These are phyloP conservation scores for Batrachochytrium dendrobatidis DNA, from an alignment of 371 early-diverging fungal genomes.

Conservation along the genomic window DNA sequence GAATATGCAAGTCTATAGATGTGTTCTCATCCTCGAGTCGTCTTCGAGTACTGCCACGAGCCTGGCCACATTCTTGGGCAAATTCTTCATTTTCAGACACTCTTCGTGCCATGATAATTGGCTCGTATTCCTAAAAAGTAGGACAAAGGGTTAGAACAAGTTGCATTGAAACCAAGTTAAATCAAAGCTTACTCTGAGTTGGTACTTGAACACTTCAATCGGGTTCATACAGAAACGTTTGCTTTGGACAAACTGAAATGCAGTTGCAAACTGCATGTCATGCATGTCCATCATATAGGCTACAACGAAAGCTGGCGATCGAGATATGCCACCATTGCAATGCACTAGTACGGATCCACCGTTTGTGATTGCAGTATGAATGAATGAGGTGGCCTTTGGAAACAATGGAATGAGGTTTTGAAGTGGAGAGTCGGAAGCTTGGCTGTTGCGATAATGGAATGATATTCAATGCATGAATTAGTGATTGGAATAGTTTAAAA, in stretches of 20 bases:
- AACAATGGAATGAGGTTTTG: conserved; percentile 76
- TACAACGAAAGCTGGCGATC: conserved; percentile 79
- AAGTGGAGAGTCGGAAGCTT: conserved; percentile 35
- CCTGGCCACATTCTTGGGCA: neutral
- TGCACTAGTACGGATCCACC: conserved; percentile 68
- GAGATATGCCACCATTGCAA: conserved; percentile 79
- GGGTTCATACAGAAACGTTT: conserved; percentile 79
- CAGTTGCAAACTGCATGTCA: conserved; percentile 55
- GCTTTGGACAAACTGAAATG: conserved; percentile 75
- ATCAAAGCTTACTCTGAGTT: conserved; percentile 56
- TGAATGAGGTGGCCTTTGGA: conserved; percentile 49
- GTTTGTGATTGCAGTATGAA: conserved; percentile 43
- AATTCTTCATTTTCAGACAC: neutral
- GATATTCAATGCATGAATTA: no score
- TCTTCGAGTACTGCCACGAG: neutral
- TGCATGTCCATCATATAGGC: conserved; percentile 78
- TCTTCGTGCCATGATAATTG: neutral
- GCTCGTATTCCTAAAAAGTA: neutral
- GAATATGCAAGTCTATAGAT: no score
- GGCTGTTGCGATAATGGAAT: conserved; percentile 14
- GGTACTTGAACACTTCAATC: conserved; percentile 69
- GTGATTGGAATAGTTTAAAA: no score
- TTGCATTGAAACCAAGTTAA: neutral
- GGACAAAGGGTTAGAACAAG: neutral
- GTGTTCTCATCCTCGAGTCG: neutral